Evolutionary conservation across 2,329 filamentous ascomycete species (phyloP), one percentile per base, ranked within the genome.

Genomic region (Xylaria sp.): DNA sequence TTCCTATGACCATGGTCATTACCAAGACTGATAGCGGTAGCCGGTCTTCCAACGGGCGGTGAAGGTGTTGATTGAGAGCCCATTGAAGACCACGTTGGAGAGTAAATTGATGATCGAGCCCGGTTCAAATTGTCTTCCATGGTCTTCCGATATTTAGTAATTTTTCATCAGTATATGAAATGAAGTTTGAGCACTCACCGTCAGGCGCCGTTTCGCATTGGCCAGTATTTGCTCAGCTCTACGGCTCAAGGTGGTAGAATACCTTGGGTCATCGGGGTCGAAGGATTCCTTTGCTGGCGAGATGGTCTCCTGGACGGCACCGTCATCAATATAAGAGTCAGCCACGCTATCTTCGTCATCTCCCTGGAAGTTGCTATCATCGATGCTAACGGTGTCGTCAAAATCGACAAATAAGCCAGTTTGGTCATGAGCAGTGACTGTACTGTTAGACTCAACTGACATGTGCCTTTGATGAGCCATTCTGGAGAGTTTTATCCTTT

Each of bases 121-220:
- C 93, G 91, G 66, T 87, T 91, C 23, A 98, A 84, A 74, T 98
- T 98, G 44, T 92, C 93, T 81, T 98, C 95, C 94, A 98, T 97
- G 37, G 93, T 92, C 93, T 97, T 78, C 25, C 59, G 63, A 44
- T 42, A 53, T 68, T 81, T 71, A 80, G 76, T 58, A 59, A 27
- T n/a, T 8, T 4, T 42, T 44, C 50, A 50, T n/a, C 8, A 16
- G 48, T 18, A 25, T n/a, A 25, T 44, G 60, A n/a, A n/a, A n/a
- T 10, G 62, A n/a, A 13, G 21, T 32, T 32, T 50, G 35, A 47
- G 55, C 13, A 81, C 92, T 79, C 85, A 97, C 93, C 77, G 93
- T 96, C 69, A 98, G 84, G 74, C 94, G 87, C 79, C 90, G 91
- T 82, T 98, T 98, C 37, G 95, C 95, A 81, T 97, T 97, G 65